Conservation (phyloP, 1,139 yeast species). For the Nadsonia commutata region DNA sequence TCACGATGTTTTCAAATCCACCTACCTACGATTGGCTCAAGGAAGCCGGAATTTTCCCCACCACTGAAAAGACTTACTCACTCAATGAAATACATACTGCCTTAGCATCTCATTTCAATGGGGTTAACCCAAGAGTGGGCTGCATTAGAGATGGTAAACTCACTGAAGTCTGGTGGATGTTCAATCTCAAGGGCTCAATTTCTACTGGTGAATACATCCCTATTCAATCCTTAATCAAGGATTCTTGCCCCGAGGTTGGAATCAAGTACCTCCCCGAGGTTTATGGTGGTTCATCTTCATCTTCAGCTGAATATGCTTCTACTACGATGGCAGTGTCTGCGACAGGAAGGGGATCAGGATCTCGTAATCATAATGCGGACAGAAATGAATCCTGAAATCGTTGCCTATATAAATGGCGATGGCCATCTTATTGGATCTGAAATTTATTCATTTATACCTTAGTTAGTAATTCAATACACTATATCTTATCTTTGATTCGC, state of each 20-base stretch:
- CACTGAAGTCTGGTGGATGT: slow-evolving; percentile 85
- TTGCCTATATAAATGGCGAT: too few species aligned
- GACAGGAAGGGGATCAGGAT: too few species aligned
- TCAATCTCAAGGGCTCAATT: slow-evolving; percentile 63
- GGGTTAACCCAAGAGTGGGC: slow-evolving; percentile 18
- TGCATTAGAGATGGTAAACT: slow-evolving; percentile 57
- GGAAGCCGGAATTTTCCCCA: slow-evolving; percentile 57
- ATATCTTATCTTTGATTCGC: too few species aligned
- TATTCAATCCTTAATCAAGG: slow-evolving; percentile 35
- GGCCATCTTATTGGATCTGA: too few species aligned
- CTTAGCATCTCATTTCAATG: slow-evolving; percentile 25
- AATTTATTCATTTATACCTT: too few species aligned
- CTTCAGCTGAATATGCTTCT: neutral
- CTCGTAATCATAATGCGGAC: too few species aligned
- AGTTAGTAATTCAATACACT: too few species aligned
- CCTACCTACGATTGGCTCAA: slow-evolving; percentile 60
- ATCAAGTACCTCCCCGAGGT: slow-evolving; percentile 5
- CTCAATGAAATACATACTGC: slow-evolving; percentile 54
- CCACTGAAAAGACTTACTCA: slow-evolving; percentile 46
- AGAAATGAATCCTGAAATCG: too few species aligned
- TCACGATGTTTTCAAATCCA: slow-evolving; percentile 43
- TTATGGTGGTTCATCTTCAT: neutral
- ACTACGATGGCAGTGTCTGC: neutral
- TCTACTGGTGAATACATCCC: slow-evolving; percentile 49
- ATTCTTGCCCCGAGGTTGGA: slow-evolving; percentile 4